Evolutionary conservation across 495 filamentous ascomycete genomes (phyloP), one percentile per base, ranked within the genome.

Genomic region (Hypoxylon rickii): DNA sequence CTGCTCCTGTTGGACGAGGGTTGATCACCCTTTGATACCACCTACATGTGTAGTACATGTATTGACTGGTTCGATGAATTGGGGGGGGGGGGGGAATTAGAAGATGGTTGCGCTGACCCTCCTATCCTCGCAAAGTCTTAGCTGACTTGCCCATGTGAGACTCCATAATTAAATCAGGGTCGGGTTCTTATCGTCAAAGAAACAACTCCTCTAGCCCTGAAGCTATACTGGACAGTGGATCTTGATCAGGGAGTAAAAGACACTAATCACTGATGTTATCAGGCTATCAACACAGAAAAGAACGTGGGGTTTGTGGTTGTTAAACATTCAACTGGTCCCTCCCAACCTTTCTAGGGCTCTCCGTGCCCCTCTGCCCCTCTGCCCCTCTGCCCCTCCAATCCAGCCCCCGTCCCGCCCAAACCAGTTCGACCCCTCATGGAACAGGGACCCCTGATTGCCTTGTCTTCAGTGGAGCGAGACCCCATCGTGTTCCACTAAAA

Each of bases 81-180:
- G 34, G 26, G 17, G 17, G 39, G 26, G 24, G 31, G 20, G 16
- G 41, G 24, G 39, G 13, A 34, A 11, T 10, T 4, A 53, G 21
- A 46, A 44, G 40, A 54, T 53, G 58, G 58, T 56, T 62, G 37
- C 51, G 51, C 26, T 61, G 40, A 50, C 53, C 53, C 54, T 57
- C 53, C 4, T 10, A 29, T 4, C 24, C 4, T n/a, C n/a, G 53
- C 38, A 47, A 44, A 43, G 59, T 63, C 58, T 62, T 62, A 57
- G 47, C 58, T 62, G 58, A 62, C 53, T 48, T 62, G 58, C 44
- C 54, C 59, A 63, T 63, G 59, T 63, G 59, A 63, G 59, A 51
- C 59, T 10, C 59, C 59, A 57, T 22, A 49, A 44, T 53, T 38
- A 58, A 61, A 39, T 55, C 38, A 61, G 38, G 50, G 44, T 44